Evolutionary conservation across 202 grass and related monocot species (phyloP), one percentile per base, ranked within the genome.

Genomic region (Hordeum pubiflorum): DNA sequence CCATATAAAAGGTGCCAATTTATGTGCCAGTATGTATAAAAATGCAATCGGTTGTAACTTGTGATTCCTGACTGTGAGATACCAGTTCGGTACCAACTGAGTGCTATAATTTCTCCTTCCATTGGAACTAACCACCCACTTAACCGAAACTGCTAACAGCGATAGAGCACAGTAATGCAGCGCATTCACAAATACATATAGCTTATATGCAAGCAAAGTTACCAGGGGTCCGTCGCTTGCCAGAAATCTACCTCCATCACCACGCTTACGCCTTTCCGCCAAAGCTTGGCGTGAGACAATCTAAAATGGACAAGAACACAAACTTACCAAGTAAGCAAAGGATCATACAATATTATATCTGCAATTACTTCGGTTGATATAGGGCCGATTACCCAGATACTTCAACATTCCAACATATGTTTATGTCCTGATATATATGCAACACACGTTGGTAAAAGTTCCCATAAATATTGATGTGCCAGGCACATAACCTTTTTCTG

Each of bases 211-310:
- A 68, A 59, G 43, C 13, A 58, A 84, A 63, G 79, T 83, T 81
- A 97, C 91, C 91, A 5, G 54, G 8, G 52, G 76, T 78, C 27
- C 89, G 75, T 91, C 75, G 8, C 67, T 87, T 69, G 83, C 79
- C 43, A 94, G 73, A 69, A 94, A 97, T 84, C 85, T 88, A 84
- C 91, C 91, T 76, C 89, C 89, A 74, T 80, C 83, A 20, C 90
- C 91, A 71, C 85, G 78, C 85, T 89, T 86, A 77, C 85, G 87
- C 59, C 81, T 90, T 78, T 88, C 87, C 69, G 87, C 87, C 77
- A 89, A 91, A 57, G 83, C 85, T 91, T 97, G 91, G 54, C 74
- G 73, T 50, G 94, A 97, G 23, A 77, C 81, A 87, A 97, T 75
- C 89, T 97, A 78, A 67, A 90, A 83, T 77, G 55, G 38, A 33